Base-by-base conservation (phyloP, 2,329 filamentous ascomycete genomes). In the Xylaria hypoxylon region DNA sequence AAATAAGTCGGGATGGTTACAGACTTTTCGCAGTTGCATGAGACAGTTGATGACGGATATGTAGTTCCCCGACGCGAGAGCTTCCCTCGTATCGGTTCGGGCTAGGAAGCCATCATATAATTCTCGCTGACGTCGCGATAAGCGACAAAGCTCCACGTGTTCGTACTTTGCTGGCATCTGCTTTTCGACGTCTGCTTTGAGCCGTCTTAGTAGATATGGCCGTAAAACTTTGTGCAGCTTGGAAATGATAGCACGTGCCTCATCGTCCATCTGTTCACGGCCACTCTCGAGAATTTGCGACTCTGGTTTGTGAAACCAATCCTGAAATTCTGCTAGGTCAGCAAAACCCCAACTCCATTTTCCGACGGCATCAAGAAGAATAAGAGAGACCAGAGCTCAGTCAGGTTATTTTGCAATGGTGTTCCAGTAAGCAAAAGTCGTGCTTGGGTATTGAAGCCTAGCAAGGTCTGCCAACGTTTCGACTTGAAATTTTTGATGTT, bases 401-500 rank as follows among this genome's bases (percentile, higher is more conserved):
- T 96, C 5, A 99, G 84, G 68, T 97, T 98, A 79, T 99, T 99
- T 78, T 99, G 96, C 26, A 99, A 84, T 2, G 96, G 96, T 0
- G 96, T 99, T 64, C 96, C 96, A 0, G 96, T 99, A 11, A 99
- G 85, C 0, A 99, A 82, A 11, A 99, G 86, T 38, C 96, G 89
- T 31, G 94, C 90, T 69, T 91, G 90, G 0, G 96, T 98, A 74
- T 96, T 95, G 81, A 99, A 96, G 0, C 92, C 96, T 24, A 99
- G 87, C 70, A 99, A 86, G 0, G 94, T 95, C 78, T 98, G 96
- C 94, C 96, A 99, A 70, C 95, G 86, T 78, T 97, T 94, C 1
- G 95, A 97, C 75, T 97, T 94, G 84, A 98, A 99, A 79, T 99
- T 99, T 77, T 99, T 98, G 85, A 99, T 99, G 80, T 99, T 98